A percentile compares a stretch with the other conserved stretches of the same genome.
phyloP scores from a whole-genome alignment of 345 rosid genomes.

The Linum trigynum region DNA sequence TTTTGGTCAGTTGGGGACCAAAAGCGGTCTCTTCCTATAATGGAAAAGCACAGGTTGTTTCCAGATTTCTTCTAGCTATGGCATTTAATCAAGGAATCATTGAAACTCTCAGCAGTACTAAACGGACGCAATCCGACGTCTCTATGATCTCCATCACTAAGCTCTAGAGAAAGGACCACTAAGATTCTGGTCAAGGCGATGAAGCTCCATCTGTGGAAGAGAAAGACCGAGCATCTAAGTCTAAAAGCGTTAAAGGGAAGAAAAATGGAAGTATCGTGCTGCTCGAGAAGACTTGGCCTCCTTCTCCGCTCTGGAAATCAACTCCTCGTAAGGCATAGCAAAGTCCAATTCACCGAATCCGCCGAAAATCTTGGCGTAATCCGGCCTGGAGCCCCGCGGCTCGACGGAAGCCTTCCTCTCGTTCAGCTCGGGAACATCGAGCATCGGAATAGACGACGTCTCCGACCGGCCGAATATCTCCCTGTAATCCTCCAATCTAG shows the following conservation, averaged over 20 bases:
- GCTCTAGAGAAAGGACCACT: too few species aligned
- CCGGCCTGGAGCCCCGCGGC: slow-evolving; percentile 49
- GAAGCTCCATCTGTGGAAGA: too few species aligned
- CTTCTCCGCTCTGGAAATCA: slow-evolving; percentile 35
- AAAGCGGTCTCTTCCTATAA: background rate
- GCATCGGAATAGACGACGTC: slow-evolving; percentile 68
- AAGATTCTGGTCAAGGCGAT: too few species aligned
- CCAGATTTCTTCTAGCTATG: background rate
- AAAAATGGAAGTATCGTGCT: slow-evolving; percentile 22
- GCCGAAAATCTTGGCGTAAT: slow-evolving; percentile 69
- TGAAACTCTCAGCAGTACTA: background rate
- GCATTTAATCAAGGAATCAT: background rate
- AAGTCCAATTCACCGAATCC: slow-evolving; percentile 46
- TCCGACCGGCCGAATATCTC: slow-evolving; percentile 64
- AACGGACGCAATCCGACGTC: background rate
- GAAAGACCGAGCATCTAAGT: background rate
- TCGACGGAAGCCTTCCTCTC: slow-evolving; percentile 41
- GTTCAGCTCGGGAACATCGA: slow-evolving; percentile 61
- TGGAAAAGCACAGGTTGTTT: background rate
- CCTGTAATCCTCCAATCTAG: slow-evolving; percentile 46
- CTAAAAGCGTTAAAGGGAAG: background rate
- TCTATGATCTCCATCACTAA: too few species aligned
- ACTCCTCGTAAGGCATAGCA: slow-evolving; percentile 45
- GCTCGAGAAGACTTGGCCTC: too few species aligned
- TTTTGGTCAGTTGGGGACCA: background rate